These are phyloP conservation scores for Psilocybe cyanescens DNA, from an alignment of 768 basidiomycete species.

Conservation along the genomic window DNA sequence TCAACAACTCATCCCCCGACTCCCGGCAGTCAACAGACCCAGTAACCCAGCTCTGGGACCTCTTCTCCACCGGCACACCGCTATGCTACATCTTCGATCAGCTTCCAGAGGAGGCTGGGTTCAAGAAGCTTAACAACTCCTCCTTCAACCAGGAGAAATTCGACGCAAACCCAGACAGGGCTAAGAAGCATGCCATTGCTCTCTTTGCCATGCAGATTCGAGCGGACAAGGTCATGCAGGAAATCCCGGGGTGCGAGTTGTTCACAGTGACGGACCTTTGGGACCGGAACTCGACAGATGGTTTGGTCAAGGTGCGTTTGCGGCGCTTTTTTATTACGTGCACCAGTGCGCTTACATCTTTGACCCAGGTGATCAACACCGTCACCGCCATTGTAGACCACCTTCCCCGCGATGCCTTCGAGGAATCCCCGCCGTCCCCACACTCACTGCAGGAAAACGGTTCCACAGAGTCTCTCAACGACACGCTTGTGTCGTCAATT, in stretches of 20 bases:
- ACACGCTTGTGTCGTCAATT: conserved; percentile 40
- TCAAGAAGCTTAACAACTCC: conserved; percentile 62
- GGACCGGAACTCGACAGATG: conserved; percentile 90
- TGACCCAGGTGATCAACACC: conserved; percentile 80
- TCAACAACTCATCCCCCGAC: conserved; percentile 61
- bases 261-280: conserved; percentile 94
- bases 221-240: conserved; percentile 58
- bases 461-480: conserved; percentile 63
- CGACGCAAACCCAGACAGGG: conserved; percentile 76
- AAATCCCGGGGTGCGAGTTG: conserved; percentile 72
- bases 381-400: conserved; percentile 82
- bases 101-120: conserved; percentile 68
- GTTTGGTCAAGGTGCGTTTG: conserved; percentile 85
- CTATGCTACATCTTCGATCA: conserved; percentile 97
- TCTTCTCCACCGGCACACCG: conserved; percentile 90
- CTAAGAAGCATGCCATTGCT: conserved; percentile 89
- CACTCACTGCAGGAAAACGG: conserved; percentile 57
- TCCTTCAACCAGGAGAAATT: conserved; percentile 68
- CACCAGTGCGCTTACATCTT: conserved; percentile 11
- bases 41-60: conserved; percentile 93
- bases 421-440: conserved; percentile 62
- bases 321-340: conserved; percentile 2
- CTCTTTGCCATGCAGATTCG: conserved; percentile 90
- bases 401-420: conserved; percentile 71
- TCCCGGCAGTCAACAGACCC: conserved; percentile 86